Evolutionary conservation across 2,329 filamentous ascomycete genomes (phyloP).

Genomic region (Ceratocystis albifundus): DNA sequence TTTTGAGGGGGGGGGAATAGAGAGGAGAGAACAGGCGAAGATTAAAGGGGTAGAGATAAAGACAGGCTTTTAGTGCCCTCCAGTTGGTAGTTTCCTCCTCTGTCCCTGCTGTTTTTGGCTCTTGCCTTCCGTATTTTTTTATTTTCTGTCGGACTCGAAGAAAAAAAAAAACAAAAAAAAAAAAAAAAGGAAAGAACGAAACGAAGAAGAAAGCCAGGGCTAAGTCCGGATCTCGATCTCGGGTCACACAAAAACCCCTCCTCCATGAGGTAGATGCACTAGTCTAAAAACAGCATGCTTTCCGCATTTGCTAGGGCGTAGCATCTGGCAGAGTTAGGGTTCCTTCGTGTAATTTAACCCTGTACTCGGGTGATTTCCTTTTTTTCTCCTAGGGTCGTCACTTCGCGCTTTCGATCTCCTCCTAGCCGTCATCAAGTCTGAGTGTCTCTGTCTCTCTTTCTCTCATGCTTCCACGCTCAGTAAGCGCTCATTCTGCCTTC

Average conservation of each 20-base stretch:
- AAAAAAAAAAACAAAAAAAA: not conserved
- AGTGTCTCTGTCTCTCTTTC: not conserved
- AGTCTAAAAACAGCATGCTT: not conserved
- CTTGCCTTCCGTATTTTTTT: not conserved
- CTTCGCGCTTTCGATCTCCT: not conserved
- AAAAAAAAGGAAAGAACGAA: not conserved
- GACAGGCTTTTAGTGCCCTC: too few species aligned
- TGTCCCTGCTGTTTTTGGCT: not conserved
- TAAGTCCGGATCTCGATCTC: constrained; percentile 2
- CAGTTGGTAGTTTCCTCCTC: not conserved
- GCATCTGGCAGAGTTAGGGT: not conserved
- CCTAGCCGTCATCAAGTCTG: not conserved
- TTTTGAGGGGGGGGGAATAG: too few species aligned
- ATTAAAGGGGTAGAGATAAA: too few species aligned
- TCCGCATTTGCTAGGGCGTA: not conserved
- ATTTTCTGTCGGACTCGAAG: not conserved
- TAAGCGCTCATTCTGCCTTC: not conserved
- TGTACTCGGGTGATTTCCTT: constrained; percentile 1
- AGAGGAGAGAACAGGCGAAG: too few species aligned
- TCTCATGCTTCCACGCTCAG: not conserved
- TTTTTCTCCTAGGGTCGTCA: not conserved
- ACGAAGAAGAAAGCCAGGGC: not conserved
- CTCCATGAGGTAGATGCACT: not conserved
- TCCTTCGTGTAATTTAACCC: not conserved
- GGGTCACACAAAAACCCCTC: not conserved